These are phyloP conservation scores for Scedosporium dehoogii DNA, from an alignment of 2,329 filamentous ascomycete species.

Conservation along the genomic window DNA sequence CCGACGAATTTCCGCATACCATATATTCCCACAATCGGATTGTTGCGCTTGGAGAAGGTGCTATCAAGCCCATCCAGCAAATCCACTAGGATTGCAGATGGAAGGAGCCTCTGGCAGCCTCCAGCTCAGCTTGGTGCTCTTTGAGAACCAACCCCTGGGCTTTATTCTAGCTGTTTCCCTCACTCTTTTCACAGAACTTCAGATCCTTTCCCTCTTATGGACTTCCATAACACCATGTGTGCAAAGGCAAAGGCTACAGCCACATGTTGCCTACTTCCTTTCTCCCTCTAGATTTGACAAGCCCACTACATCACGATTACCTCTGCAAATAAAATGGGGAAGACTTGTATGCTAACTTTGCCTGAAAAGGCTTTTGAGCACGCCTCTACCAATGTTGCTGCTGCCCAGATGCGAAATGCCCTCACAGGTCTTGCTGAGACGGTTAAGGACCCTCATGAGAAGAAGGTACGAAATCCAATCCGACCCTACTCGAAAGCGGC, in stretches of 20 bases:
- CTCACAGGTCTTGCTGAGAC: constrained; percentile 87
- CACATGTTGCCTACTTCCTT: background rate
- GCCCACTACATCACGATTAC: background rate
- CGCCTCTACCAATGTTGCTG: constrained; percentile 94
- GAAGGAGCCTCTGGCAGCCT: background rate
- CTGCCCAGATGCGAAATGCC: constrained; percentile 97
- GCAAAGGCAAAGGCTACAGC: background rate
- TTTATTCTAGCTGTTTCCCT: too few relatives aligned
- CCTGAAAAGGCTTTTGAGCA: constrained; percentile 86
- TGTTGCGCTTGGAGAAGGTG: background rate
- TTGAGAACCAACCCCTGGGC: too few relatives aligned
- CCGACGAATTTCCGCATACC: background rate
- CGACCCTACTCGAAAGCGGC: background rate
- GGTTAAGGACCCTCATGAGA: constrained; percentile 69
- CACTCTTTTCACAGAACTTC: too few relatives aligned
- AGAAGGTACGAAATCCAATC: constrained; percentile 55
- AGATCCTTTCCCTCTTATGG: background rate
- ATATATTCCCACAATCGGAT: background rate
- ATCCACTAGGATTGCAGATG: background rate
- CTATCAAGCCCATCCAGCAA: too few relatives aligned
- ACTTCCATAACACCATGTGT: background rate
- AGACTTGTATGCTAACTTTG: constrained; percentile 20
- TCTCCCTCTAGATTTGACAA: background rate
- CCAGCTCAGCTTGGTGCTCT: background rate
- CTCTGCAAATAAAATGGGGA: background rate